Evolutionary conservation across 352 stramenopile genomes (phyloP).

Genomic region (Pythium apleroticum): DNA sequence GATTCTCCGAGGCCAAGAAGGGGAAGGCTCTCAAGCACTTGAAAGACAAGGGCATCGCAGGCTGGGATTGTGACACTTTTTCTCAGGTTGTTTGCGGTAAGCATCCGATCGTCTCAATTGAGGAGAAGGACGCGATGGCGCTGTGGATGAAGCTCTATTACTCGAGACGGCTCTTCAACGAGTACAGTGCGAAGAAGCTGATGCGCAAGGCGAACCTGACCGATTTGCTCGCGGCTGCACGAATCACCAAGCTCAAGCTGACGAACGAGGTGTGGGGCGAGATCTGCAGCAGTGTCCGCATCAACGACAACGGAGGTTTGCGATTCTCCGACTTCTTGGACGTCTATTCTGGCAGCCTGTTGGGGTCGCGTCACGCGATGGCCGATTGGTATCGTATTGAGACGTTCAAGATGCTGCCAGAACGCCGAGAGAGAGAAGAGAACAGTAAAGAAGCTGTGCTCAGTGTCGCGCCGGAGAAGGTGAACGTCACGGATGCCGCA

Average conservation of each 20-base stretch:
- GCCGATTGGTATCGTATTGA: conserved; percentile 60
- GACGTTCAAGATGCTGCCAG: conserved; percentile 52
- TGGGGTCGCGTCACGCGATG: conserved; percentile 44
- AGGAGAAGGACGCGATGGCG: conserved; percentile 38
- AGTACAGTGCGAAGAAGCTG: conserved; percentile 37
- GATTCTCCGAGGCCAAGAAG: conserved; percentile 29
- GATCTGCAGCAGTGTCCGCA: conserved; percentile 39
- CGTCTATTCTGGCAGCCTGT: conserved; percentile 36
- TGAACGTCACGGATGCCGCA: conserved; percentile 50
- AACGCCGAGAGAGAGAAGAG: conserved; percentile 34
- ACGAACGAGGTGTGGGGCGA: conserved; percentile 40
- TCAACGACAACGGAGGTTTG: conserved; percentile 38
- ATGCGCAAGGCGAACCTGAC: conserved; percentile 46
- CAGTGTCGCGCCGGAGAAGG: conserved; percentile 46
- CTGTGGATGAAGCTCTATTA: conserved; percentile 57
- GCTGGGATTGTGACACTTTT: conserved; percentile 42
- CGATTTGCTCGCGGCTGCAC: conserved; percentile 40
- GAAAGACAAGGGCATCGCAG: conserved; percentile 13
- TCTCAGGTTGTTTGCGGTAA: conserved; percentile 40
- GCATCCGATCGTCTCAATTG: conserved; percentile 33
- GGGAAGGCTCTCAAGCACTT: conserved; percentile 31
- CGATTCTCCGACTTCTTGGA: conserved; percentile 39
- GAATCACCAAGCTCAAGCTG: conserved; percentile 42
- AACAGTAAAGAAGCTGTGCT: conserved; percentile 45
- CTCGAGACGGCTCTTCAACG: conserved; percentile 45